Percentiles rank a stretch among this genome's conserved stretches.
phyloP scores from a whole-genome alignment of 805 yeast genomes.

The Starmerella tilneyi region DNA sequence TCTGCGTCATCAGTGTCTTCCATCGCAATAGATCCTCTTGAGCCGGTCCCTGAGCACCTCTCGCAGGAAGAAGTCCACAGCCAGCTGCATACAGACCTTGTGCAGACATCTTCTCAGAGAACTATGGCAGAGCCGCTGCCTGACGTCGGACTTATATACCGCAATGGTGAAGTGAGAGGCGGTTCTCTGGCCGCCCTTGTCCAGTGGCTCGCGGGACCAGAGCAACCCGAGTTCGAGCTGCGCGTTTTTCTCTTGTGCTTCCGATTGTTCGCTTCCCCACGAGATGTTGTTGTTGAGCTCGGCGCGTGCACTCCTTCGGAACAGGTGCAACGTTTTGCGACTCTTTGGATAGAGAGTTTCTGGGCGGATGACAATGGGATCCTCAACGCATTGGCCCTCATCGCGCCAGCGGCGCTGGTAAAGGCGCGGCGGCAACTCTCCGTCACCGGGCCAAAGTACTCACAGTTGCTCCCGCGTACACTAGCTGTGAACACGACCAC shows the following conservation, averaged over 20 bases:
- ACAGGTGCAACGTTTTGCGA: constrained; percentile 36
- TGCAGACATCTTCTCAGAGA: neutral
- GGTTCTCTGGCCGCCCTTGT: constrained; percentile 31
- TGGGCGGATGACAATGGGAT: constrained; percentile 66
- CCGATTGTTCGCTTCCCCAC: constrained; percentile 57
- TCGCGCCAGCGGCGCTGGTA: constrained; percentile 3
- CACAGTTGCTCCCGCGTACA: neutral
- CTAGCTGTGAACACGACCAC: no score
- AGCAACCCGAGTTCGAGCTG: constrained; percentile 26
- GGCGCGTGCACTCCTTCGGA: constrained; percentile 38
- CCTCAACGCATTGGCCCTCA: constrained; percentile 28
- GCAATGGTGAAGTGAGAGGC: constrained; percentile 28
- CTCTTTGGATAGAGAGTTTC: constrained; percentile 73
- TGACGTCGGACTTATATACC: constrained; percentile 16
- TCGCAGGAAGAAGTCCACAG: neutral
- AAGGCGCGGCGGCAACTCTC: constrained; percentile 7
- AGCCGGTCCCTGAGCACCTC: neutral
- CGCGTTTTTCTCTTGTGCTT: constrained; percentile 71
- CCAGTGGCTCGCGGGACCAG: constrained; percentile 24
- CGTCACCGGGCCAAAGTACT: neutral
- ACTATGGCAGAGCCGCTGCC: neutral
- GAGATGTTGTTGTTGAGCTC: constrained; percentile 57
- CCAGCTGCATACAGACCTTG: neutral
- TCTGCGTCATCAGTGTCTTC: neutral
- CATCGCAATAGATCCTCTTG: neutral